Evolutionary conservation across 2,329 filamentous ascomycete genomes (phyloP), one percentile per base, ranked within the genome.

Genomic region (Zalaria obscura): DNA sequence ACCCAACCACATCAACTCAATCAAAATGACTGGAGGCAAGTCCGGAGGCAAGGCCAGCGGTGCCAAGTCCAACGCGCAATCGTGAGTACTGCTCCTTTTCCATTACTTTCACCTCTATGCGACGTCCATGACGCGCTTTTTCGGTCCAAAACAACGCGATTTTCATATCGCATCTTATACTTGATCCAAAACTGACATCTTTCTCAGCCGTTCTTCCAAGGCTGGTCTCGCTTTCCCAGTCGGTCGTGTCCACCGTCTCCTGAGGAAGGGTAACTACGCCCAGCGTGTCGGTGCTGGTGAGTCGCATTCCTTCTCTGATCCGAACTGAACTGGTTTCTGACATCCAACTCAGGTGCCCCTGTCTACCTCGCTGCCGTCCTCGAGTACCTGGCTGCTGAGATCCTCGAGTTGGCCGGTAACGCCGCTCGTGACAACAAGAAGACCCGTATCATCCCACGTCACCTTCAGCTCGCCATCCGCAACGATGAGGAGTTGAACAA

Each of bases 401-500:
- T 98, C 57, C 87, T 98, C 61, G 91, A 98, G 72, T 73, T 98
- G 71, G 91, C 91, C 66, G 91, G 91, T 58, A 98, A 98, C 68
- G 91, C 91, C 59, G 91, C 91, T 50, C 89, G 91, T 58, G 91
- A 98, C 73, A 95, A 96, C 81, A 98, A 98, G 85, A 96, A 96
- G 83, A 98, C 89, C 52, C 88, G 91, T 83, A 98, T 98, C 73
- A 98, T 96, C 48, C 91, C 91, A 52, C 87, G 91, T 69, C 91
- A 98, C 70, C 79, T 98, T 38, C 91, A 98, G 75, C 86, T 98
- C 56, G 91, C 91, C 69, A 98, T 98, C 74, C 82, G 91, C 62
- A 95, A 95, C 73, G 89, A 96, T 68, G 89, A 96, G 78, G 91
- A 98, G 72, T 68, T 96, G 83, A 95, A 96, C 83, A 96, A 94